Evolutionary conservation across 768 basidiomycete genomes (phyloP).

Genomic region (Phylloporus arenicola): DNA sequence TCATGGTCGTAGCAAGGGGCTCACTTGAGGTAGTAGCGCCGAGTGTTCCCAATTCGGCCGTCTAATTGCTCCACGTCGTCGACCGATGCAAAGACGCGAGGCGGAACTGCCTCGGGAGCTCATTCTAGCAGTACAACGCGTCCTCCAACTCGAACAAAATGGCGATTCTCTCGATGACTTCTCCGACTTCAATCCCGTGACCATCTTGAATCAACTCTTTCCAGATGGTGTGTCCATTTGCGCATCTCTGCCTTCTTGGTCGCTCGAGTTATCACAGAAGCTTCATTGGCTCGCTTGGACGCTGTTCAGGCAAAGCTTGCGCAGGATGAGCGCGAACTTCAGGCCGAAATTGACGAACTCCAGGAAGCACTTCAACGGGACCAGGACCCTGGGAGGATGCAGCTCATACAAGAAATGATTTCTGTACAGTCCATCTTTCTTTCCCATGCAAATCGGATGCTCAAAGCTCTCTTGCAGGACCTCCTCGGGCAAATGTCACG

Average conservation of each 20-base stretch:
- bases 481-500: conserved; percentile 92
- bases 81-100: conserved; percentile 22
- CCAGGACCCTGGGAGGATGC: conserved; percentile 87
- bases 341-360: conserved; percentile 65
- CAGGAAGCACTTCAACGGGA: conserved; percentile 62
- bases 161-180: conserved; percentile 56
- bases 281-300: conserved; percentile 66
- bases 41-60: conserved; percentile 12
- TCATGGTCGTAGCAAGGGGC: conserved; percentile 7
- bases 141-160: conserved; percentile 48
- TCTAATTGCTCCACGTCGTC: not conserved
- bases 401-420: conserved; percentile 92
- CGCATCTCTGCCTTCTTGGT: not conserved
- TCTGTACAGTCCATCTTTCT: conserved; percentile 49
- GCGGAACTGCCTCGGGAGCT: conserved; percentile 64
- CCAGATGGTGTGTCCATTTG: conserved; percentile 60
- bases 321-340: conserved; percentile 63
- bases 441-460: not conserved
- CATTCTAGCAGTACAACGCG: conserved; percentile 63
- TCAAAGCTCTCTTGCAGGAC: conserved; percentile 49
- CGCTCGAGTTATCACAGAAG: conserved; percentile 44
- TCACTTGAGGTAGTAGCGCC: conserved; percentile 3
- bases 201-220: conserved; percentile 58
- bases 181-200: conserved; percentile 51
- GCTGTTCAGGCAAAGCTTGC: conserved; percentile 63